These are phyloP conservation scores for Alternaria rosae DNA, from an alignment of 2,329 filamentous ascomycete genomes.

Conservation along the genomic window DNA sequence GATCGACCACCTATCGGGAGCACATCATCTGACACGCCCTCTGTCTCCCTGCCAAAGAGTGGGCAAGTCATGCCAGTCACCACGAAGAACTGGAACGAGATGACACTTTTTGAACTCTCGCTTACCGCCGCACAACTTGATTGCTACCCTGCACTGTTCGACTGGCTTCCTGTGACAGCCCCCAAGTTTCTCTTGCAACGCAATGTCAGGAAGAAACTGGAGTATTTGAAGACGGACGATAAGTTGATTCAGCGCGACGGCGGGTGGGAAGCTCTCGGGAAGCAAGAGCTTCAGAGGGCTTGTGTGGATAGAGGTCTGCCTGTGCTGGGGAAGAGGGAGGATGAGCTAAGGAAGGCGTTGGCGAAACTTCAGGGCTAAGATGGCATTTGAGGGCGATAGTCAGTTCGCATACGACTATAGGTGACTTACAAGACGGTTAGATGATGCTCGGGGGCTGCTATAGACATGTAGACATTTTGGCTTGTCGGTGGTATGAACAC, in stretches of 20 bases:
- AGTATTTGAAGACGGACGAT: constrained; percentile 76
- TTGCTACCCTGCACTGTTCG: constrained; percentile 42
- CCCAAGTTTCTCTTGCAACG: constrained; percentile 61
- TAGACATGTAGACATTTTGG: background rate
- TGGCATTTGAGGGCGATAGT: background rate
- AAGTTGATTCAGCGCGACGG: constrained; percentile 69
- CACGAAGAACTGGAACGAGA: constrained; percentile 10
- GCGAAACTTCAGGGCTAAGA: background rate
- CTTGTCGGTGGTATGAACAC: background rate
- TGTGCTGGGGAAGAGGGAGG: constrained; percentile 38
- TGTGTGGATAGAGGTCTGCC: constrained; percentile 64
- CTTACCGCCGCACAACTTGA: constrained; percentile 30
- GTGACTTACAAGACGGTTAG: background rate
- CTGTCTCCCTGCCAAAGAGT: background rate
- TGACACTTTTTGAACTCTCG: constrained; percentile 27
- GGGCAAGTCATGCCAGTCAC: background rate
- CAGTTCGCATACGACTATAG: background rate
- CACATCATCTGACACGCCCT: background rate
- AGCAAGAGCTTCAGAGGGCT: constrained; percentile 72
- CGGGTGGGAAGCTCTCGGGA: constrained; percentile 65
- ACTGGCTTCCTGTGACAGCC: constrained; percentile 52
- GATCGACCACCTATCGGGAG: constrained; percentile 14
- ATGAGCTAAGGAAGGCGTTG: constrained; percentile 35
- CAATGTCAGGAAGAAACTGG: constrained; percentile 62
- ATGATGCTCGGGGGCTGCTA: background rate